These are phyloP conservation scores for Cladosporium oxysporum DNA, from an alignment of 2,329 filamentous ascomycete species.

Conservation along the genomic window DNA sequence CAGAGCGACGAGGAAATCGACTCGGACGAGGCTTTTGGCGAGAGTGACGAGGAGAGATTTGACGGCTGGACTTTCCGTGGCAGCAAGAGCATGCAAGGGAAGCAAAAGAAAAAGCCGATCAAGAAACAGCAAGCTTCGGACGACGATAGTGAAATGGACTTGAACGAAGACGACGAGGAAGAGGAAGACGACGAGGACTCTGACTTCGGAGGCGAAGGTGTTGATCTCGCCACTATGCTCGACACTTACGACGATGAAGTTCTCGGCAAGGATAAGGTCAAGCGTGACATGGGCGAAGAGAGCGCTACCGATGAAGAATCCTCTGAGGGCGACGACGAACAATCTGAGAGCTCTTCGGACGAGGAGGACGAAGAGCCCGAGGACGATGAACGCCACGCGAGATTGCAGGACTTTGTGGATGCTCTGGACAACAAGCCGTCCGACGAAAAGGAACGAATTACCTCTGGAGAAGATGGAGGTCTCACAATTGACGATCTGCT, in stretches of 20 bases:
- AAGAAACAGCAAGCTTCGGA: conserved; percentile 36
- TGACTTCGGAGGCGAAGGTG: conserved; percentile 63
- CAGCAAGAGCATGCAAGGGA: conserved; percentile 54
- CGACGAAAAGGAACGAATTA: conserved; percentile 38
- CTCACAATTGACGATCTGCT: conserved; percentile 76
- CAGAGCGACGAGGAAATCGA: conserved; percentile 70
- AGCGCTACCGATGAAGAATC: conserved; percentile 27
- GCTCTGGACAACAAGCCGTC: conserved; percentile 45
- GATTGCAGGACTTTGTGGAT: conserved; percentile 38
- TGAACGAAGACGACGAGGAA: conserved; percentile 45
- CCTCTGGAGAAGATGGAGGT: conserved; percentile 49
- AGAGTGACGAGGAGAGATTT: conserved; percentile 84
- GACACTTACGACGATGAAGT: conserved; percentile 56
- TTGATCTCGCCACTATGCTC: conserved; percentile 63
- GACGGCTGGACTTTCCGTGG: conserved; percentile 72
- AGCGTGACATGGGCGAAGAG: conserved; percentile 35
- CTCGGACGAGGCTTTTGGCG: conserved; percentile 81
- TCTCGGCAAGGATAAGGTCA: conserved; percentile 36
- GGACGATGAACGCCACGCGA: conserved; percentile 61
- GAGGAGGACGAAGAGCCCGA: conserved; percentile 49
- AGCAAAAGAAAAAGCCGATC: conserved; percentile 49
- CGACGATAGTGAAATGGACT: conserved; percentile 51
- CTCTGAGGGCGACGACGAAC: conserved; percentile 29
- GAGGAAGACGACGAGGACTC: conserved; percentile 57
- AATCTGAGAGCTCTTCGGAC: conserved; percentile 56